Evolutionary conservation across 2,329 filamentous ascomycete species (phyloP).

Genomic region (Ceratocystis lukuohia): DNA sequence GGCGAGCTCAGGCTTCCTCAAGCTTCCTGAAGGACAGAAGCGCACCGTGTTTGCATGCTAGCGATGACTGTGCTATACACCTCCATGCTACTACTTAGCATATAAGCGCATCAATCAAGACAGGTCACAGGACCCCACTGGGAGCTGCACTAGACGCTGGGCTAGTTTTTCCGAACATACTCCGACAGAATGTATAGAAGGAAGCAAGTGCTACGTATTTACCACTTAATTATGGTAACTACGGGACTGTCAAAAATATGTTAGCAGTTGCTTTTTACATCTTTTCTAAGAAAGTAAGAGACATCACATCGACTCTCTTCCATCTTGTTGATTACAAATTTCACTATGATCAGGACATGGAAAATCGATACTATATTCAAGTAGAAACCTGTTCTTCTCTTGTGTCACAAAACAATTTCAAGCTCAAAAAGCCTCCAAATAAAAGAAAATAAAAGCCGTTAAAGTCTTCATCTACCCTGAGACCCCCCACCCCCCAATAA

Average conservation of each 20-base stretch:
- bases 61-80: background rate
- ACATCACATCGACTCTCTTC: no score
- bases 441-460: conserved; percentile 4
- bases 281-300: no score
- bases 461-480: background rate
- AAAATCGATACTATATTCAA: background rate
- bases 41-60: background rate
- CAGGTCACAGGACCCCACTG: background rate
- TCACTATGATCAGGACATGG: background rate
- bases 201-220: background rate
- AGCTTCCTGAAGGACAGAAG: background rate
- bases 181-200: background rate
- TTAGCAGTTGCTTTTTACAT: background rate
- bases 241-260: background rate
- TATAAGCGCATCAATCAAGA: conserved; percentile 5
- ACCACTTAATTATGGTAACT: background rate
- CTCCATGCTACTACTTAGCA: background rate
- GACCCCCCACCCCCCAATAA: background rate
- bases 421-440: background rate
- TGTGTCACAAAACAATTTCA: background rate
- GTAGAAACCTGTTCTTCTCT: background rate
- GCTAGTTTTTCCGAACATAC: background rate
- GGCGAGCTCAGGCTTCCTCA: background rate
- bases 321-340: no score
- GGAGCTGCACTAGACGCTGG: background rate